Percentiles rank a stretch among this genome's conserved stretches.
phyloP scores from a whole-genome alignment of 2,329 filamentous ascomycete genomes.

The Beauveria scarabaeidicola region DNA sequence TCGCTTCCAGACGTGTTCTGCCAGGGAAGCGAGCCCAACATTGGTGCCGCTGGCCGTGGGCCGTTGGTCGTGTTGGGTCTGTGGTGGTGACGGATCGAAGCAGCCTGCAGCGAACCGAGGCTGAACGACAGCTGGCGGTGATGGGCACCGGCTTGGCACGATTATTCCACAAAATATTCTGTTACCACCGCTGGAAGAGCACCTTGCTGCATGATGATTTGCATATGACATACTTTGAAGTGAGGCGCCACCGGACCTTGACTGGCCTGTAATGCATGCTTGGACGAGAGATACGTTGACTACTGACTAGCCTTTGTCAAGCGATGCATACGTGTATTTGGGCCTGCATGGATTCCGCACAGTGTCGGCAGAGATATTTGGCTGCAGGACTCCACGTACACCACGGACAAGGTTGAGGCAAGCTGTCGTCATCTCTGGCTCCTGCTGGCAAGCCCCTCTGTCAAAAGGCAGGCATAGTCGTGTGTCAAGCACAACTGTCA shows the following conservation, averaged over 20 bases:
- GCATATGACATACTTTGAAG: not conserved
- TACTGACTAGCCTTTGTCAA: not conserved
- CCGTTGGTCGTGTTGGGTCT: no score
- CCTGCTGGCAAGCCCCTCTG: not conserved
- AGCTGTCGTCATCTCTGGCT: not conserved
- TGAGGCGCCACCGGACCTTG: not conserved
- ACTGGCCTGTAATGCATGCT: not conserved
- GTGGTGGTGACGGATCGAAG: not conserved
- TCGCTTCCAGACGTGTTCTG: no score
- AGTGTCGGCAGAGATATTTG: not conserved
- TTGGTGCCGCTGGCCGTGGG: no score
- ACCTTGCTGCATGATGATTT: no score
- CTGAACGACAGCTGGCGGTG: not conserved
- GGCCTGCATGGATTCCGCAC: not conserved
- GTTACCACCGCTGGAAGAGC: no score
- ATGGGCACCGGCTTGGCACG: not conserved
- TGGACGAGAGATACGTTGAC: not conserved
- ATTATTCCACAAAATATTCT: no score
- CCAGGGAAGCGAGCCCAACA: no score
- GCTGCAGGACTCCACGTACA: not conserved
- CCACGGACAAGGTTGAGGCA: not conserved
- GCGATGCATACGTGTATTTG: not conserved
- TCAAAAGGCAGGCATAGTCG: not conserved
- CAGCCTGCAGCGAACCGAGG: not conserved
- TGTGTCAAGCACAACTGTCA: not conserved